phyloP scores from a whole-genome alignment of 805 yeast species.

The Candida coquimbonensis region DNA sequence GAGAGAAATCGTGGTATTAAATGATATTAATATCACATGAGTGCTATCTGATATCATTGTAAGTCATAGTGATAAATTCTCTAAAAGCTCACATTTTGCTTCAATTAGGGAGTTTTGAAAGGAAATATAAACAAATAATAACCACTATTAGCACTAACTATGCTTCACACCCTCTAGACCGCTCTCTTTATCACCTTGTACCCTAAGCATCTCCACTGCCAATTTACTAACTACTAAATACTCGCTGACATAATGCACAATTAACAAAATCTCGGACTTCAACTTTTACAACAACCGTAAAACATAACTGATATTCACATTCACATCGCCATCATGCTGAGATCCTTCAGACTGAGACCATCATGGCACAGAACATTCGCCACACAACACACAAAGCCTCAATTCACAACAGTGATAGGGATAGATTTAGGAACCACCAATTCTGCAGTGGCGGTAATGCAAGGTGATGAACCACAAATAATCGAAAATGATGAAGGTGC shows the following conservation, averaged over 20 bases:
- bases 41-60: too few species aligned
- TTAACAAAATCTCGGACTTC: not conserved
- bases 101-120: too few species aligned
- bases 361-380: not conserved
- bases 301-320: not conserved
- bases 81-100: too few species aligned
- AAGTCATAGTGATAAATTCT: too few species aligned
- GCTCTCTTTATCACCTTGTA: too few species aligned
- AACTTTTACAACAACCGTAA: not conserved
- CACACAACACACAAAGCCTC: slow-evolving; percentile 1
- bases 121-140: too few species aligned
- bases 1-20: not conserved
- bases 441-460: slow-evolving; percentile 76
- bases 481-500: slow-evolving; percentile 75
- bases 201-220: too few species aligned
- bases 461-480: slow-evolving; percentile 54
- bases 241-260: too few species aligned
- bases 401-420: slow-evolving; percentile 46
- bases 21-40: too few species aligned
- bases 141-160: too few species aligned
- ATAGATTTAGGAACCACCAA: slow-evolving; percentile 84
- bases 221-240: too few species aligned
- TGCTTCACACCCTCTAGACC: too few species aligned
- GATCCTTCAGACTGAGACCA: not conserved
- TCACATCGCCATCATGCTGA: not conserved